These are phyloP conservation scores for Allium cepa DNA, from an alignment of 106 monocot species.

Conservation along the genomic window DNA sequence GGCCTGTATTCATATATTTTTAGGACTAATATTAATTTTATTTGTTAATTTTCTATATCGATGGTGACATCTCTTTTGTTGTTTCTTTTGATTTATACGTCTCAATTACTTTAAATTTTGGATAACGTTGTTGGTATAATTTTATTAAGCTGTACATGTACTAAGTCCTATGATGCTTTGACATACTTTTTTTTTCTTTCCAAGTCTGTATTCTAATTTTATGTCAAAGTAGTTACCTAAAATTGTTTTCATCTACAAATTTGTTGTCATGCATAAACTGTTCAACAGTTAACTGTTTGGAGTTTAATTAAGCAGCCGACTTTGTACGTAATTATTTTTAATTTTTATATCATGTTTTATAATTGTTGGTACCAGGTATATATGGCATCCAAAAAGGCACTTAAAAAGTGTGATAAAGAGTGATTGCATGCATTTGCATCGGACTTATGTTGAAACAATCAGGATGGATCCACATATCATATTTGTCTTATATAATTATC, in stretches of 20 bases:
- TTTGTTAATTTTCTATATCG: no score
- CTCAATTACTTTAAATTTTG: neutral
- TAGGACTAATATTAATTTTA: no score
- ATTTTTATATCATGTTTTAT: neutral
- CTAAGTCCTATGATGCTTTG: constrained; percentile 2
- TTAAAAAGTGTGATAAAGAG: no score
- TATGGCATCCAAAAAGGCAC: neutral
- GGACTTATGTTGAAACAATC: no score
- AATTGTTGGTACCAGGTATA: no score
- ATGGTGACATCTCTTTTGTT: neutral
- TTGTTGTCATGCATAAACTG: neutral
- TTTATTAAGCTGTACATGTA: neutral
- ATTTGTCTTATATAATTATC: no score
- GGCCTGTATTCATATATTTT: no score
- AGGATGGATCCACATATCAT: no score
- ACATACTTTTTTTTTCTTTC: neutral
- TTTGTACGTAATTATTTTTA: neutral
- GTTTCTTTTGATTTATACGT: neutral
- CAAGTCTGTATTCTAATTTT: neutral
- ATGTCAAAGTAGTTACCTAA: neutral
- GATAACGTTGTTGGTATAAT: neutral
- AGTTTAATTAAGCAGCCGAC: neutral
- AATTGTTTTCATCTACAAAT: constrained; percentile 6
- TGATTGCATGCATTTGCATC: no score
- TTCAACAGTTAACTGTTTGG: neutral